Base-by-base conservation (phyloP, 2,329 filamentous ascomycete genomes). In the Colletotrichum lini region DNA sequence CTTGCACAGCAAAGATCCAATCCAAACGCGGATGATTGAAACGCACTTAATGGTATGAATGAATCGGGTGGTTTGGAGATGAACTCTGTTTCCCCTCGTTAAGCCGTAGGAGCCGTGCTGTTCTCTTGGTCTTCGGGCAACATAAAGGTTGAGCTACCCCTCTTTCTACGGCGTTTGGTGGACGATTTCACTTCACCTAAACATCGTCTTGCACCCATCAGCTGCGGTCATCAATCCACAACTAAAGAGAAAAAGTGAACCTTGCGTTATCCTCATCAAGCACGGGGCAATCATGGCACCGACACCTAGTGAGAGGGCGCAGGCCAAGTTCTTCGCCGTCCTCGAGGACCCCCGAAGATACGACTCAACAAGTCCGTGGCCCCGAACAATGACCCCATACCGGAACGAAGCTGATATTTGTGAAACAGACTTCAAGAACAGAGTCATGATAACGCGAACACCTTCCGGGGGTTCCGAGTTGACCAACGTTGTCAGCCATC, bases 241-340 rank as follows among this genome's bases (percentile, higher is more conserved):
- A 21, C n/a, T 23, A 1, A 15, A 12, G 30, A 18, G 6, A 12
- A 12, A 16, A 21, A 23, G 9, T 40, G 30, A 45, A 44, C 3
- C 23, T 7, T 50, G 38, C 4, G 16, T 23, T 10, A 23, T 40
- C 4, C 8, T 18, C 23, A 54, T 8, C 52, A 5, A 10, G 35
- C 5, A 21, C 9, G 50, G 9, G 9, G 50, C 10, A 49, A 59
- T 16, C 10, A 70, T 71, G 68, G 68, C 68, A 30, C 68, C 68
- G 2, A 52, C 64, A 4, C 45, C 64, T 8, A 47, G 45, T 30
- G 68, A 71, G 16, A 71, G 60, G 21, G 68, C 68, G 1, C 67
- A 71, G 44, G 68, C 68, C 26, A 71, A 64, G 59, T 71, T 71
- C 45, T 68, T 58, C n/a, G 68, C 68, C 7, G 42, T 71, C 2